Evolutionary conservation across 1,284 basidiomycete species (phyloP).

Genomic region (Ceratobasidium theobromae): DNA sequence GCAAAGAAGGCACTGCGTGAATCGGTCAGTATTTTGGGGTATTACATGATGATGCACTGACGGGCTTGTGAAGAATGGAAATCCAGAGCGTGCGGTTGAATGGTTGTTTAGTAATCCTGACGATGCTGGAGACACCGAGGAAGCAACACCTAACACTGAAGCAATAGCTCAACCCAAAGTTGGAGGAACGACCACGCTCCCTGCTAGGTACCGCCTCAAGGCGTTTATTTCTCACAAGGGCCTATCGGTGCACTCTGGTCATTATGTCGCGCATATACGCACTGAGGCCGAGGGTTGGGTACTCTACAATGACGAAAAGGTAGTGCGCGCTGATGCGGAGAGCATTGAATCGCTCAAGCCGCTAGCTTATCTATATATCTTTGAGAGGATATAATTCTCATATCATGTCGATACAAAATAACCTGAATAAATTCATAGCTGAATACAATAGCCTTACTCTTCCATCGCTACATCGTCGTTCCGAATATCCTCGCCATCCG

Average conservation of each 20-base stretch:
- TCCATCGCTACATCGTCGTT: slow-evolving; percentile 31
- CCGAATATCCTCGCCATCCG: not conserved
- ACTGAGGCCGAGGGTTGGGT: slow-evolving; percentile 63
- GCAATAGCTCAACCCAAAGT: slow-evolving; percentile 38
- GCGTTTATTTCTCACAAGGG: slow-evolving; percentile 98
- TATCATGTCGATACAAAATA: not conserved
- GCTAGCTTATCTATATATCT: slow-evolving; percentile 87
- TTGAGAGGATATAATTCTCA: slow-evolving; percentile 55
- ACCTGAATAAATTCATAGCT: slow-evolving; percentile 16
- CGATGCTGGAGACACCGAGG: slow-evolving; percentile 69
- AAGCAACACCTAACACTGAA: slow-evolving; percentile 40
- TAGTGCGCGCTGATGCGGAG: slow-evolving; percentile 73
- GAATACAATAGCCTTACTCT: not conserved
- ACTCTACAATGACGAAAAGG: slow-evolving; percentile 95
- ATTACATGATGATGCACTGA: not conserved
- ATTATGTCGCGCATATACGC: slow-evolving; percentile 85
- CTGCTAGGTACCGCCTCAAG: slow-evolving; percentile 79
- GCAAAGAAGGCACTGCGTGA: slow-evolving; percentile 86
- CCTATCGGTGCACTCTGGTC: slow-evolving; percentile 90
- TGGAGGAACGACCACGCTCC: slow-evolving; percentile 61
- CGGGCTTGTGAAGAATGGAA: slow-evolving; percentile 56
- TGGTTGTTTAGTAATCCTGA: slow-evolving; percentile 98
- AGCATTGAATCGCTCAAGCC: slow-evolving; percentile 72
- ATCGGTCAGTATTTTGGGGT: slow-evolving; percentile 57
- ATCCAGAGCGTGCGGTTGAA: slow-evolving; percentile 85